A percentile compares a stretch with the other conserved stretches of the same genome.
These are phyloP conservation scores for Hypoxylon sp. DNA, from an alignment of 2,329 filamentous ascomycete species.

Conservation along the genomic window DNA sequence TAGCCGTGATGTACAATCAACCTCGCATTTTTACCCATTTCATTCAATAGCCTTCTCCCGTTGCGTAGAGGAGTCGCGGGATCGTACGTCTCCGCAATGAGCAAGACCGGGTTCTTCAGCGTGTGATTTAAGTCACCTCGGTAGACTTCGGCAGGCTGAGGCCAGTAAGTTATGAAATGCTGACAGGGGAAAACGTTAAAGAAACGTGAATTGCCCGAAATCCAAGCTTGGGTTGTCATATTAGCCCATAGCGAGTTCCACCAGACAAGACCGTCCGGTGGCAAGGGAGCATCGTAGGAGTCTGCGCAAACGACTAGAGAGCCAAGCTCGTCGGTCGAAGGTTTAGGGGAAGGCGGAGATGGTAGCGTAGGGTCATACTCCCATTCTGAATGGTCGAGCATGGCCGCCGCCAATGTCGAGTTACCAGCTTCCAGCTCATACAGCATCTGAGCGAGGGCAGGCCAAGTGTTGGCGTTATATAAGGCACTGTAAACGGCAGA, in stretches of 20 bases:
- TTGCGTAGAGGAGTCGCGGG: conserved; percentile 66
- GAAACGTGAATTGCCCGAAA: conserved; percentile 65
- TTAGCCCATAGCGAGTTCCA: conserved; percentile 64
- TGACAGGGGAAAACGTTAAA: conserved; percentile 63
- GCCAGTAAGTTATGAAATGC: conserved; percentile 63
- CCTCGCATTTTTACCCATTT: conserved; percentile 65
- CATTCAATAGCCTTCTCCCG: conserved; percentile 60
- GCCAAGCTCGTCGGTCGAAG: conserved; percentile 59
- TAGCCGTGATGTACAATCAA: conserved; percentile 66
- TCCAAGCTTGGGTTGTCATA: conserved; percentile 63
- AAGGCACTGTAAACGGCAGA: conserved; percentile 59
- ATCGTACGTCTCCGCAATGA: conserved; percentile 66
- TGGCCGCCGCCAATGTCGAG: conserved; percentile 58
- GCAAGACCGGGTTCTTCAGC: conserved; percentile 61
- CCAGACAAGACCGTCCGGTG: conserved; percentile 60
- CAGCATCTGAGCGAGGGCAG: conserved; percentile 59
- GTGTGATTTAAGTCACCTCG: conserved; percentile 63
- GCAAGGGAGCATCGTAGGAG: conserved; percentile 60
- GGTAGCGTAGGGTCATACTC: conserved; percentile 60
- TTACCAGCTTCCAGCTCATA: conserved; percentile 63
- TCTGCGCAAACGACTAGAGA: conserved; percentile 64
- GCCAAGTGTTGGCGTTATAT: conserved; percentile 63
- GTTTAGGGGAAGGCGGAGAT: conserved; percentile 50
- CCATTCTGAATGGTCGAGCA: conserved; percentile 60
- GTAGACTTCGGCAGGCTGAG: conserved; percentile 63